phyloP scores from a whole-genome alignment of 2,329 filamentous ascomycete genomes.

The Proliferodiscus dingleyae region DNA sequence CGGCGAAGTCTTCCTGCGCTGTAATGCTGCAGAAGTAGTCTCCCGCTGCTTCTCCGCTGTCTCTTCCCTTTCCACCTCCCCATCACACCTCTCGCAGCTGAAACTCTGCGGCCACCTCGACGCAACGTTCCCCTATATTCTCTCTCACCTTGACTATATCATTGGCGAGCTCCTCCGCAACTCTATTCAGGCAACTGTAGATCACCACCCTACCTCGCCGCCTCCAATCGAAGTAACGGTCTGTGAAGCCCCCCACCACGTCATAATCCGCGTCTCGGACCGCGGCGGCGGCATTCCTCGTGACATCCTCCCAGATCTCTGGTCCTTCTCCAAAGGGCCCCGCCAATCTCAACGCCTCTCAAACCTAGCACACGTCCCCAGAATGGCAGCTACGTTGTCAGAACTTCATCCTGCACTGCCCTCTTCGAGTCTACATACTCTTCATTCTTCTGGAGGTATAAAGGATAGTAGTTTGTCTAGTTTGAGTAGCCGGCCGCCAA shows the following conservation, averaged over 20 bases:
- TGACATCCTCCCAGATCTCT: slow-evolving; percentile 81
- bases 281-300: slow-evolving; percentile 87
- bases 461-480: slow-evolving; percentile 61
- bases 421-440: too few species aligned
- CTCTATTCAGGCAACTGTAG: slow-evolving; percentile 87
- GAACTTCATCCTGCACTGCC: slow-evolving; percentile 71
- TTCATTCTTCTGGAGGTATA: too few species aligned
- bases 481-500: slow-evolving; percentile 76
- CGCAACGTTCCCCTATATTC: slow-evolving; percentile 92
- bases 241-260: slow-evolving; percentile 89
- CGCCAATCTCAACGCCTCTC: slow-evolving; percentile 71
- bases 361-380: slow-evolving; percentile 81
- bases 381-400: slow-evolving; percentile 89
- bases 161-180: slow-evolving; percentile 92
- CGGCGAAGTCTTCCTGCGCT: slow-evolving; percentile 91
- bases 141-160: slow-evolving; percentile 95
- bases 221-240: slow-evolving; percentile 91
- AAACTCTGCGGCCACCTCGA: slow-evolving; percentile 78
- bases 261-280: slow-evolving; percentile 94
- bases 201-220: slow-evolving; percentile 50
- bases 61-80: slow-evolving; percentile 49
- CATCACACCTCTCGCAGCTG: slow-evolving; percentile 71
- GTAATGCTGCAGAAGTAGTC: slow-evolving; percentile 85
- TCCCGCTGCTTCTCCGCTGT: slow-evolving; percentile 53
- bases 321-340: slow-evolving; percentile 95